phyloP scores from a whole-genome alignment of 108 stramenopile species.

The Schizochytrium sp. region DNA sequence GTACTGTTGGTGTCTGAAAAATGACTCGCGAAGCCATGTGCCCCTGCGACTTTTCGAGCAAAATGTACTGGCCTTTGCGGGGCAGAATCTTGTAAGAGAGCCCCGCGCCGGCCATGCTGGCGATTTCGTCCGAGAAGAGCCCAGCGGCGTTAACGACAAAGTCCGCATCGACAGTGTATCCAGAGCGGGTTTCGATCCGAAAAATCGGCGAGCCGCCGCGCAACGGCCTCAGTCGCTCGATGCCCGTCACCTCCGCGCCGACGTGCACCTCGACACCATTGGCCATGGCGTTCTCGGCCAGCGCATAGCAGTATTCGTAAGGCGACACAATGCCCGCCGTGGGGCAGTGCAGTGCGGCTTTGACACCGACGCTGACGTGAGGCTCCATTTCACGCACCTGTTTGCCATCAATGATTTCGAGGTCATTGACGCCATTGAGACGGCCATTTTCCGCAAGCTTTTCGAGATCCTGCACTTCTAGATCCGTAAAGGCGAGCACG shows the following conservation, averaged over 20 bases:
- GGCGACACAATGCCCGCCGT: conserved; percentile 74
- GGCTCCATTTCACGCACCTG: conserved; percentile 57
- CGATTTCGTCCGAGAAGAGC: conserved; percentile 57
- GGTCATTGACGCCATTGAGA: conserved; percentile 61
- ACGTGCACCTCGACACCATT: conserved; percentile 72
- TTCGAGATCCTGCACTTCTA: conserved; percentile 52
- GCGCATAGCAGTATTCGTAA: conserved; percentile 66
- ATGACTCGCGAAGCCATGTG: neutral
- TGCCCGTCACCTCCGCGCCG: conserved; percentile 53
- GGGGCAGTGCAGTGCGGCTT: conserved; percentile 64
- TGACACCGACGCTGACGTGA: conserved; percentile 21
- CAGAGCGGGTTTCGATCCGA: neutral
- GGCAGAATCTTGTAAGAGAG: neutral
- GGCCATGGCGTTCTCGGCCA: conserved; percentile 71
- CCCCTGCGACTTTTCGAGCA: neutral
- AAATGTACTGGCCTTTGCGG: neutral
- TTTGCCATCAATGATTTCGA: conserved; percentile 53
- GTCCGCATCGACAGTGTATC: conserved; percentile 30
- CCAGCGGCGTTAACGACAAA: conserved; percentile 69
- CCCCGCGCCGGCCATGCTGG: conserved; percentile 59
- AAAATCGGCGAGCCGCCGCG: neutral
- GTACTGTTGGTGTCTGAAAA: neutral
- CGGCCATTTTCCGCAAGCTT: conserved; percentile 57
- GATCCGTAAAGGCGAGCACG: conserved; percentile 57
- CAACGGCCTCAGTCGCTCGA: conserved; percentile 20